Percentiles rank a stretch among this genome's conserved stretches.
These are phyloP conservation scores for Penicillium sumatraense DNA, from an alignment of 2,329 filamentous ascomycete species.

Conservation along the genomic window DNA sequence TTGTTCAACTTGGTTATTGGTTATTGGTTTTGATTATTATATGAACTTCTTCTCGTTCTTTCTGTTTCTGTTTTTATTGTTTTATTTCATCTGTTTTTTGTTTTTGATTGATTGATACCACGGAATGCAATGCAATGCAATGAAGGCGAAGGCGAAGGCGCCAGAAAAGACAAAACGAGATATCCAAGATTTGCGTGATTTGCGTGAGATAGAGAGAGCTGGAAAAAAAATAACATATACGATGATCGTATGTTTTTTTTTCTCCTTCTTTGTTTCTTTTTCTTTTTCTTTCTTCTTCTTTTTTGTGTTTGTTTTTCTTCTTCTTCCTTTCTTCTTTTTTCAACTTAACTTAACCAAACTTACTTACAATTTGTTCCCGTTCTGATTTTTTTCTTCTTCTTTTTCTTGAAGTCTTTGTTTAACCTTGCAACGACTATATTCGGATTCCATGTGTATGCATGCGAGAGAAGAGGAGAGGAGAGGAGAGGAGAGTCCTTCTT, in stretches of 20 bases:
- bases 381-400: conserved; percentile 12
- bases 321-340: not conserved
- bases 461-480: not conserved
- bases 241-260: too few relatives aligned
- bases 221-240: too few relatives aligned
- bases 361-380: conserved; percentile 6
- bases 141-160: too few relatives aligned
- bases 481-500: not conserved
- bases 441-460: conserved; percentile 7
- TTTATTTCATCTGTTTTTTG: conserved; percentile 17
- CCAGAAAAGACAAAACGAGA: conserved; percentile 36
- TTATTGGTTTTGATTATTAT: not conserved
- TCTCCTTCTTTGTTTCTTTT: not conserved
- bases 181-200: conserved; percentile 33
- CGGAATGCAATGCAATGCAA: conserved; percentile 36
- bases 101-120: conserved; percentile 32
- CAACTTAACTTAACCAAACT: not conserved
- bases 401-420: conserved; percentile 1
- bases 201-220: too few relatives aligned
- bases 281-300: not conserved
- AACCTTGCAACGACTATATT: not conserved
- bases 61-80: conserved; percentile 14
- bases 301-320: too few relatives aligned
- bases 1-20: conserved; percentile 46
- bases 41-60: conserved; percentile 29